phyloP scores from a whole-genome alignment of 2,329 filamentous ascomycete genomes.

The Colletotrichum limetticola region DNA sequence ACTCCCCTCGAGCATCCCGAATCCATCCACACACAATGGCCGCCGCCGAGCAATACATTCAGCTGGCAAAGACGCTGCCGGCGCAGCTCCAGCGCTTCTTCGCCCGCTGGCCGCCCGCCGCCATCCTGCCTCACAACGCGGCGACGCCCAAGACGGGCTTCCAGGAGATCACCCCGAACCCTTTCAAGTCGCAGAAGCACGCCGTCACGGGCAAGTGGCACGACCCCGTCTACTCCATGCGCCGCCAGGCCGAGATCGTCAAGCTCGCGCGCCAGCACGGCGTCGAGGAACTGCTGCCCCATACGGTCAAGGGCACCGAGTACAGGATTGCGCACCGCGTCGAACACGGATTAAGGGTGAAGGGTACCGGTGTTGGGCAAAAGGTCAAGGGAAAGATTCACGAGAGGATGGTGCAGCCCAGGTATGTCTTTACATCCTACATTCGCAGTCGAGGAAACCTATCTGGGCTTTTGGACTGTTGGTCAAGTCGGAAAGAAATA shows the following conservation, averaged over 20 bases:
- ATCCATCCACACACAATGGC: slow-evolving; percentile 15
- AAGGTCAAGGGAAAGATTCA: slow-evolving; percentile 94
- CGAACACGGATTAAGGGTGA: slow-evolving; percentile 84
- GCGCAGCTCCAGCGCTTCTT: slow-evolving; percentile 86
- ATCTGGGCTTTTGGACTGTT: neutral
- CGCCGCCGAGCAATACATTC: slow-evolving; percentile 50
- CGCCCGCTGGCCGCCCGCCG: slow-evolving; percentile 83
- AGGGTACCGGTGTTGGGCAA: slow-evolving; percentile 93
- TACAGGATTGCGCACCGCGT: slow-evolving; percentile 76
- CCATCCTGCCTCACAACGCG: slow-evolving; percentile 61
- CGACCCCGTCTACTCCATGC: slow-evolving; percentile 82
- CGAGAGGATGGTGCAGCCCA: slow-evolving; percentile 85
- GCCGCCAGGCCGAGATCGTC: slow-evolving; percentile 90
- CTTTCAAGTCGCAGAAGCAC: slow-evolving; percentile 85
- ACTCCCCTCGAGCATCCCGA: no score
- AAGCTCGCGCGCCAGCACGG: slow-evolving; percentile 84
- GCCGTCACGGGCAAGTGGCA: slow-evolving; percentile 84
- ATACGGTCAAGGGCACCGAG: slow-evolving; percentile 79
- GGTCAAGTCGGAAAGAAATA: slow-evolving; percentile 1
- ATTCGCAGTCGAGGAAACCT: neutral
- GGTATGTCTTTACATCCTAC: slow-evolving; percentile 57
- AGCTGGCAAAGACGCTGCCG: slow-evolving; percentile 79
- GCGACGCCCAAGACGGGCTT: slow-evolving; percentile 59
- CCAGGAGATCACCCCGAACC: slow-evolving; percentile 73
- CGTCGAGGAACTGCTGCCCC: slow-evolving; percentile 83